Evolutionary conservation across 1,139 yeast genomes (phyloP).

Genomic region (Magnusiomyces tetraspermus): DNA sequence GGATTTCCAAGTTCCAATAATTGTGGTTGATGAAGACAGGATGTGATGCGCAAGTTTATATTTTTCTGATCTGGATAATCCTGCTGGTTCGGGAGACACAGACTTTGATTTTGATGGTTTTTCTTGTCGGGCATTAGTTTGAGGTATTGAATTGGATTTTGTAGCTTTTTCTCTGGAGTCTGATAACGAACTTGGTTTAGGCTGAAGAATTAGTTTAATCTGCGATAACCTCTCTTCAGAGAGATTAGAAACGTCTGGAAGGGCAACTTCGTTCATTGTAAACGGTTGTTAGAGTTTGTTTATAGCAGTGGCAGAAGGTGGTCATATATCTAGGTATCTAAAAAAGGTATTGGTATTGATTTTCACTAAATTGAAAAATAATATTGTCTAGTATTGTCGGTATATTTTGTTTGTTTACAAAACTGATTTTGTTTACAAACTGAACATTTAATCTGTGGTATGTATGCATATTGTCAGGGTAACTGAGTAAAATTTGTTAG

Average conservation of each 20-base stretch:
- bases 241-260: constrained; percentile 15
- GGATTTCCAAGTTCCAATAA: constrained; percentile 13
- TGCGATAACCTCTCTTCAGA: constrained; percentile 15
- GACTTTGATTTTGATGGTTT: neutral
- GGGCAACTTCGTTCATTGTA: constrained; percentile 10
- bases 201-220: constrained; percentile 14
- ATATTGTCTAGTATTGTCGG: too few species aligned
- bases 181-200: neutral
- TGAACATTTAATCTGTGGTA: neutral
- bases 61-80: constrained; percentile 7
- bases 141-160: too few species aligned
- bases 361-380: too few species aligned
- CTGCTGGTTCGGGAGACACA: neutral
- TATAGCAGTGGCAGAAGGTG: too few species aligned
- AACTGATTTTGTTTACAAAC: neutral
- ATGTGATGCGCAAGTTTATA: constrained; percentile 14
- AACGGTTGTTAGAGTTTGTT: too few species aligned
- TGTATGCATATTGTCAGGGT: neutral
- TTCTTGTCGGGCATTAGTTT: too few species aligned
- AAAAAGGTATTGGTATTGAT: too few species aligned
- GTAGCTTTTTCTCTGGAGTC: neutral
- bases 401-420: neutral
- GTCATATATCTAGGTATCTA: too few species aligned
- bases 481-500: neutral
- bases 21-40: constrained; percentile 10